Base-by-base conservation (phyloP, 257 asterid species). In the Nicotiana tabacum region DNA sequence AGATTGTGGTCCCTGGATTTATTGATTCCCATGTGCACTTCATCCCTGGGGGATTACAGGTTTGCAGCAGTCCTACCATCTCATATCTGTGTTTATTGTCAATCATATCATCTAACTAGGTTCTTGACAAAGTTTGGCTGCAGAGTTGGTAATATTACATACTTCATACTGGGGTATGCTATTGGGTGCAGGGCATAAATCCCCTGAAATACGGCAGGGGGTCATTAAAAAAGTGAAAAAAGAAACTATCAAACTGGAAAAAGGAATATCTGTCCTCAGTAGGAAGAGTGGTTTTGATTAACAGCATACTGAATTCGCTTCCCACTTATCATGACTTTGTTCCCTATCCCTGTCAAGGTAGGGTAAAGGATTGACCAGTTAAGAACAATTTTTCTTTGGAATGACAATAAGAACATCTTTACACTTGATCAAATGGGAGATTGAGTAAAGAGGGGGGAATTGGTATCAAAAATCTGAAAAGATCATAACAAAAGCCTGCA, bases 1-100 rank as follows among this genome's bases (percentile, higher is more conserved):
- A 92, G 85, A 77, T 91, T 82, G 94, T 91, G 82, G 92, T 96
- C 88, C 98, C 99, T 83, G 99, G 99, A 85, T 90, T 96, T 90
- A 93, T 96, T 53, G 99, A 96, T 90, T 96, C 99, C 65, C 99
- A 96, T 77, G 95, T 96, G 83, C 99, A 96, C 92, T 87, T 94
- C 51, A 82, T 96, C 67, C 89, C 37, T 74, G 99, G 98, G 82
- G 98, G 99, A 86, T 87, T 96, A 70, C 98, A 93, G 98, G 99
- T 96, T 83, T 55, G 78, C 67, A 83, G 76, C 81, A 80, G 61
- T 66, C 77, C 62, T 81, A 30, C 48, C 61, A 62, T 88, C 78
- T 35, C 77, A 35, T 66, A 8, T 81, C n/a, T 35, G 66, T 66
- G 6, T 66, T 46, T 66, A 21, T 66, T 46, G 51, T 66, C 39